Percentiles rank a stretch among this genome's conserved stretches.
Conservation (phyloP, 2,329 filamentous ascomycete genomes). For the Apiospora pterosperma region DNA sequence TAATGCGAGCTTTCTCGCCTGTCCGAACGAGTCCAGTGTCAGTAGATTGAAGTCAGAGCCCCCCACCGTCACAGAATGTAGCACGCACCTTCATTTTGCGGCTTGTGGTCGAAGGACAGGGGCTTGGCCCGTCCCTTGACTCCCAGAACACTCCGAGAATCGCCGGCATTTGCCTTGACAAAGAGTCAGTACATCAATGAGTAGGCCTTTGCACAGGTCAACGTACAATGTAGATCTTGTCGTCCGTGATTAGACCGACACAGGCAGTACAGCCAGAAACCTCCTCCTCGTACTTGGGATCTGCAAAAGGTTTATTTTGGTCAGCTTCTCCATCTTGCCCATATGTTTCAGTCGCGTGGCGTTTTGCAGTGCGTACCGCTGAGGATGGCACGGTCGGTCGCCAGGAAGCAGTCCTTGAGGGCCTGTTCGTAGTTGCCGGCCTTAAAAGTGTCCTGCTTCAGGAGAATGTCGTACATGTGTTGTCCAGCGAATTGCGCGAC, state of each 20-base stretch:
- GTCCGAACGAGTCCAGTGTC: neutral
- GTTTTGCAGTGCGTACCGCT: constrained; percentile 61
- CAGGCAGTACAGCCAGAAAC: constrained; percentile 97
- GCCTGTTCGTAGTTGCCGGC: constrained; percentile 90
- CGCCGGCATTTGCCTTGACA: constrained; percentile 85
- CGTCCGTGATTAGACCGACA: constrained; percentile 80
- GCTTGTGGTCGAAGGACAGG: constrained; percentile 98
- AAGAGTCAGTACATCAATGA: constrained; percentile 10
- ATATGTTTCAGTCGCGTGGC: neutral
- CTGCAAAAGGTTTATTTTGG: constrained; percentile 44
- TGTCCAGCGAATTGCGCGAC: constrained; percentile 91
- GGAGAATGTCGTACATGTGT: constrained; percentile 88
- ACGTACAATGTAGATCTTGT: constrained; percentile 95
- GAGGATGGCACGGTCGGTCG: constrained; percentile 91
- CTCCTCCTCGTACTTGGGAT: constrained; percentile 95
- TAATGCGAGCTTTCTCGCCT: constrained; percentile 96
- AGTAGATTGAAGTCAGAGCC: neutral
- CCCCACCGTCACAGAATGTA: neutral
- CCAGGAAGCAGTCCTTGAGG: constrained; percentile 94
- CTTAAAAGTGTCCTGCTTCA: constrained; percentile 93
- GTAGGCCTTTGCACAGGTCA: constrained; percentile 9
- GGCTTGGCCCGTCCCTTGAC: constrained; percentile 97
- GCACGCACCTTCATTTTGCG: constrained; percentile 84
- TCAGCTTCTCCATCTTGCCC: neutral
- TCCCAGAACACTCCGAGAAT: constrained; percentile 90